Evolutionary conservation across 2,329 filamentous ascomycete genomes (phyloP).

Genomic region (Pestalotiopsis fici): DNA sequence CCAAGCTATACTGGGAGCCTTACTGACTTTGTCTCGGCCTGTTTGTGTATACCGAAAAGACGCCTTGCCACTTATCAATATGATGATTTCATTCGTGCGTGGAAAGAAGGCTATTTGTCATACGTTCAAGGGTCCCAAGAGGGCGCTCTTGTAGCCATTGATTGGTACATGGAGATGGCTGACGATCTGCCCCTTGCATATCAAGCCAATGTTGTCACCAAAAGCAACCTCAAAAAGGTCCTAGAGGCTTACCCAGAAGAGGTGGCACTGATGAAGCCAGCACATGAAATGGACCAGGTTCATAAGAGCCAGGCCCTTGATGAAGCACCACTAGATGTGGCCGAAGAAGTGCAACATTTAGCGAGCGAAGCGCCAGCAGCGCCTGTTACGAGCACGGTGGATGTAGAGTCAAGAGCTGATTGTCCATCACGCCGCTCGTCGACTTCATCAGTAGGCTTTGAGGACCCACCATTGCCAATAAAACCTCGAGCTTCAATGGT

Average conservation of each 20-base stretch:
- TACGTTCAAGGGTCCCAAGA: conserved; percentile 29
- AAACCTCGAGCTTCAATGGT: neutral
- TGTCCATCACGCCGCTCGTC: neutral
- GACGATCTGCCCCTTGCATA: conserved; percentile 26
- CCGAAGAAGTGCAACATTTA: neutral
- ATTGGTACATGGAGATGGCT: conserved; percentile 34
- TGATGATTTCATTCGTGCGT: conserved; percentile 36
- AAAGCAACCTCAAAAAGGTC: conserved; percentile 26
- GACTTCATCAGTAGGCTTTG: neutral
- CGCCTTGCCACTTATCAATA: conserved; percentile 29
- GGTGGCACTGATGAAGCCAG: conserved; percentile 7
- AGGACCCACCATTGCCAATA: neutral
- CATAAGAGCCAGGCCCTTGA: neutral
- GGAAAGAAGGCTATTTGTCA: conserved; percentile 28
- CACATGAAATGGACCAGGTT: neutral
- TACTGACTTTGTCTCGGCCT: conserved; percentile 29
- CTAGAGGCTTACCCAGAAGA: conserved; percentile 28
- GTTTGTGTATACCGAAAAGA: conserved; percentile 26
- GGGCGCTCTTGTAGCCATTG: conserved; percentile 24
- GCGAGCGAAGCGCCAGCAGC: too few relatives aligned
- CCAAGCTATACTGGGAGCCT: conserved; percentile 27
- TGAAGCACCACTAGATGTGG: neutral
- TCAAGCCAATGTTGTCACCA: conserved; percentile 25
- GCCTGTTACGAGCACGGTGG: neutral
- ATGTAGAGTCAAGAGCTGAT: neutral